Percentiles rank a stretch among this genome's conserved stretches.
These are phyloP conservation scores for Dothideomycetes sp. DNA, from an alignment of 2,329 filamentous ascomycete genomes.

Conservation along the genomic window DNA sequence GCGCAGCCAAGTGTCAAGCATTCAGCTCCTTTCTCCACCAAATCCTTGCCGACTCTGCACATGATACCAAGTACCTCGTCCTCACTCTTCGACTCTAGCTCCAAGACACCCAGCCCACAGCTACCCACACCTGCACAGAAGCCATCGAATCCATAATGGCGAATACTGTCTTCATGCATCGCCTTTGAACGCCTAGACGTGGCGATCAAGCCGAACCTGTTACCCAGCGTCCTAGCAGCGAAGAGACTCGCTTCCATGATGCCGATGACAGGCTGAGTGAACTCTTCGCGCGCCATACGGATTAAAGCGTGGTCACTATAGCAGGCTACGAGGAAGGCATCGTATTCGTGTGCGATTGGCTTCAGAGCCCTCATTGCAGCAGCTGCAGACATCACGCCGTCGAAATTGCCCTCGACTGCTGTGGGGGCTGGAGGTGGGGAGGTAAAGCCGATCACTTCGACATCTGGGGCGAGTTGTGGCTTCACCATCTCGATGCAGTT, in stretches of 20 bases:
- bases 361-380: slow-evolving; percentile 35
- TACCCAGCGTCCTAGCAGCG: slow-evolving; percentile 37
- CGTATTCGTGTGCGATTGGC: slow-evolving; percentile 31
- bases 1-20: slow-evolving; percentile 36
- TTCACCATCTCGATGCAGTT: slow-evolving; percentile 34
- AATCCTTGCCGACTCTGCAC: slow-evolving; percentile 24
- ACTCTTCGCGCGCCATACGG: slow-evolving; percentile 35
- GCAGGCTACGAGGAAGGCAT: slow-evolving; percentile 39
- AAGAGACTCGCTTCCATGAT: slow-evolving; percentile 44
- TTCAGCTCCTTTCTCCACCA: slow-evolving; percentile 33
- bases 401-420: slow-evolving; percentile 40
- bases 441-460: slow-evolving; percentile 40
- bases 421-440: slow-evolving; percentile 37
- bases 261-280: slow-evolving; percentile 33
- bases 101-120: slow-evolving; percentile 33
- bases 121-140: slow-evolving; percentile 33
- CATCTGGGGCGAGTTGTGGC: slow-evolving; percentile 34
- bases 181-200: slow-evolving; percentile 29
- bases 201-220: slow-evolving; percentile 34
- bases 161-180: slow-evolving; percentile 29
- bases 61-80: slow-evolving; percentile 29
- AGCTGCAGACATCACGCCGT: slow-evolving; percentile 40
- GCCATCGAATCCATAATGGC: slow-evolving; percentile 29
- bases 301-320: slow-evolving; percentile 39
- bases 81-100: slow-evolving; percentile 29